Evolutionary conservation across 2,329 filamentous ascomycete species (phyloP), one percentile per base, ranked within the genome.

Genomic region (Pseudogymnoascus sp.): DNA sequence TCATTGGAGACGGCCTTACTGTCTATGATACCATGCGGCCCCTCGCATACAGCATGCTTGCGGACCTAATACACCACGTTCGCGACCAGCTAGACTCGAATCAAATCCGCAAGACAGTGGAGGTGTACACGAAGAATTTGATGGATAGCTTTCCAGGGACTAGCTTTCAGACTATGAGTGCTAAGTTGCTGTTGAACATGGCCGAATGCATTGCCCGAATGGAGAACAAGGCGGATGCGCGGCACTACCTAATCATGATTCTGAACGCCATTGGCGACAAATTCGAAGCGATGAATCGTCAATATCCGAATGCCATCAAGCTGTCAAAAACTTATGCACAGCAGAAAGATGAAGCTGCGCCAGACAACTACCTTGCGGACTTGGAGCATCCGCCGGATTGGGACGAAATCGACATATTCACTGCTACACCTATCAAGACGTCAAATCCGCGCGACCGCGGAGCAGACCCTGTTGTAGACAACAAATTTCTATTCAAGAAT

Each of bases 151-250:
- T 96, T 67, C 96, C 95, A 0, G 96, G 96, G 7, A 97, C 96
- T 0, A 99, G 93, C 75, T 99, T 99, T 73, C 96, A 99, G 75
- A 99, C 95, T 0, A 99, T 99, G 95, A 97, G 95, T 70, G 96
- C 95, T 0, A 99, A 97, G 75, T 81, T 99, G 2, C 80, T 99
- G 0, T 81, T 99, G 11, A 99, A 99, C 74, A 96, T 99, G 91
- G 95, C 93, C 0, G 96, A 99, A 71, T 96, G 91, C 74, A 99
- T 99, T 72, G 91, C 93, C 1, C 96, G 93, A 75, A 84, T 99
- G 69, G 89, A 89, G 18, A 91, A 96, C 73, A 99, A 97, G 78
- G 86, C 89, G 46, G 93, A 99, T 74, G 95, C 95, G 23, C 88
- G 96, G 5, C 93, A 97, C 74, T 96, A 96, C 74, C 79, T 99